A percentile compares a stretch with the other conserved stretches of the same genome.
Evolutionary conservation across 768 basidiomycete genomes (phyloP).

Genomic region (Pulveroboletus sp.): DNA sequence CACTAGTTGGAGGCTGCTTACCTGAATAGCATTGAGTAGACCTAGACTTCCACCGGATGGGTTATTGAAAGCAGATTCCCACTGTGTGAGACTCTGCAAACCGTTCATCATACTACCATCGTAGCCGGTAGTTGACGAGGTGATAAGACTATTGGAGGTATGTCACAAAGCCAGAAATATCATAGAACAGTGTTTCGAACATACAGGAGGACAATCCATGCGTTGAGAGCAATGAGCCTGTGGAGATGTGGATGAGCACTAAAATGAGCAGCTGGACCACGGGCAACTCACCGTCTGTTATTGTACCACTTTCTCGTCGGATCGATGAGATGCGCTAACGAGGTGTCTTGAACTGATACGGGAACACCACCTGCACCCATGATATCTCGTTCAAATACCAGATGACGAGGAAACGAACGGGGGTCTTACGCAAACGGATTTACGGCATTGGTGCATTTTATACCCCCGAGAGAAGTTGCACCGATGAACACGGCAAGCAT

Average conservation of each 20-base stretch:
- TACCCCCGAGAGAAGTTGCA: too few relatives aligned
- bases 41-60: slow-evolving; percentile 59
- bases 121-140: slow-evolving; percentile 71
- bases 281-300: slow-evolving; percentile 54
- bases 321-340: slow-evolving; percentile 54
- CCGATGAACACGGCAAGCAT: too few relatives aligned
- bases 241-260: not conserved
- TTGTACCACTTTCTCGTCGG: slow-evolving; percentile 72
- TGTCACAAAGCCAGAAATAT: not conserved
- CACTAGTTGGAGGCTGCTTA: slow-evolving; percentile 13
- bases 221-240: slow-evolving; percentile 61
- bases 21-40: slow-evolving; percentile 72
- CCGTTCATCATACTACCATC: slow-evolving; percentile 81
- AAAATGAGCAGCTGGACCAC: not conserved
- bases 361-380: slow-evolving; percentile 57
- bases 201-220: slow-evolving; percentile 66
- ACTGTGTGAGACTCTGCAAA: slow-evolving; percentile 65
- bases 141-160: slow-evolving; percentile 49
- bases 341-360: slow-evolving; percentile 26
- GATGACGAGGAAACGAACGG: slow-evolving; percentile 3
- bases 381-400: slow-evolving; percentile 4
- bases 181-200: slow-evolving; percentile 16
- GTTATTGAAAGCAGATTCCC: slow-evolving; percentile 55
- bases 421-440: slow-evolving; percentile 1
- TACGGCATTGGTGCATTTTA: not conserved